Conservation (phyloP, 768 basidiomycete genomes). For the Tricholoma bakamatsutake region DNA sequence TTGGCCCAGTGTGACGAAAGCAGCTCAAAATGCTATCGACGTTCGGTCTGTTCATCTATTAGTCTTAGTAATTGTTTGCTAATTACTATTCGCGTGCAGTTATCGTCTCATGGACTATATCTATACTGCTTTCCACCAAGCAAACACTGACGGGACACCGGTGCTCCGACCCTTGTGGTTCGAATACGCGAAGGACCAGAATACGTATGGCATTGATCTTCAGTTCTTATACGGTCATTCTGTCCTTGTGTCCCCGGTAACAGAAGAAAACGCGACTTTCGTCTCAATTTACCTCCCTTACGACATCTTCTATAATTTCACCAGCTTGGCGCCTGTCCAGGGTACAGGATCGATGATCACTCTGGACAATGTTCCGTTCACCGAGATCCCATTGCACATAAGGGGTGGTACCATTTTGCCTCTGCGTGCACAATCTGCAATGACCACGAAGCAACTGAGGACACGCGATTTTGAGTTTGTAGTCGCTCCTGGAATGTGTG, state of each 20-base stretch:
- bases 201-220: conserved; percentile 54
- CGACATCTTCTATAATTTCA: conserved; percentile 64
- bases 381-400: conserved; percentile 59
- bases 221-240: conserved; percentile 69
- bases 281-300: conserved; percentile 58
- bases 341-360: conserved; percentile 42
- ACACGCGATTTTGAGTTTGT: conserved; percentile 55
- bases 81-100: conserved; percentile 20
- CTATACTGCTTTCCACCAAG: conserved; percentile 64
- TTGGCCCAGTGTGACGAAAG: conserved; percentile 51
- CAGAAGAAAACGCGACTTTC: conserved; percentile 50
- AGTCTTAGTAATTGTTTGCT: not conserved
- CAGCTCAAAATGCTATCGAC: conserved; percentile 54
- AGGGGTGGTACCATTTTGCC: conserved; percentile 55
- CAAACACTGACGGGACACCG: conserved; percentile 53
- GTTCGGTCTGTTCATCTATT: conserved; percentile 43
- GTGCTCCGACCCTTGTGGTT: conserved; percentile 61
- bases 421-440: conserved; percentile 45
- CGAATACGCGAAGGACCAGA: conserved; percentile 57
- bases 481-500: conserved; percentile 51
- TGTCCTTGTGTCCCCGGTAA: conserved; percentile 65
- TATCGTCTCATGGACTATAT: conserved; percentile 69
- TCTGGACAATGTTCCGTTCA: conserved; percentile 43
- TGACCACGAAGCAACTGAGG: conserved; percentile 56
- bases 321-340: conserved; percentile 39